Evolutionary conservation across 805 yeast species (phyloP).

Genomic region (Myxozyma monticola): DNA sequence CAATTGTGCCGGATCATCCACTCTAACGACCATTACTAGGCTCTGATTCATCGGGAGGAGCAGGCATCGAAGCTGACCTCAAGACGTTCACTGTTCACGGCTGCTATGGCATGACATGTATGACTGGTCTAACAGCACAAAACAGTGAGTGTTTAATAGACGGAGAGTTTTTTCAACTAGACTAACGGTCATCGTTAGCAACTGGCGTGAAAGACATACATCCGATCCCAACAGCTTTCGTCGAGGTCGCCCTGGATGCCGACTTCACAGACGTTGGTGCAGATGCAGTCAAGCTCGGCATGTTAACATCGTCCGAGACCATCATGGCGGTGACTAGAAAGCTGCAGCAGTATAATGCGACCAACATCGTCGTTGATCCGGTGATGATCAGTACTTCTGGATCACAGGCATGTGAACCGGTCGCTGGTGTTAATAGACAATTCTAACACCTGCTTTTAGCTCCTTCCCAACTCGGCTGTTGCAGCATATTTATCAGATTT

Average conservation of each 20-base stretch:
- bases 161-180: background rate
- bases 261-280: constrained; percentile 61
- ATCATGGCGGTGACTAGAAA: constrained; percentile 48
- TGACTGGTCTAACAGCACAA: constrained; percentile 79
- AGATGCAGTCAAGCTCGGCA: constrained; percentile 71
- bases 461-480: constrained; percentile 53
- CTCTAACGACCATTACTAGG: too few species aligned
- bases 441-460: constrained; percentile 26
- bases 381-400: constrained; percentile 86
- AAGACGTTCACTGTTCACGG: constrained; percentile 75
- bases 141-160: constrained; percentile 47
- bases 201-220: constrained; percentile 44
- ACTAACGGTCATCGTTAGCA: constrained; percentile 33
- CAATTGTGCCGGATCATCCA: too few species aligned
- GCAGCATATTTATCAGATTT: constrained; percentile 46
- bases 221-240: constrained; percentile 46
- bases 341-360: constrained; percentile 38
- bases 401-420: constrained; percentile 41
- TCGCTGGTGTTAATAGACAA: background rate
- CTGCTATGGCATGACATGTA: constrained; percentile 75
- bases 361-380: constrained; percentile 69
- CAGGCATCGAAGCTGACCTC: constrained; percentile 87
- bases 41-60: constrained; percentile 85
- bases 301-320: constrained; percentile 59
- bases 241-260: constrained; percentile 52